Evolutionary conservation across 345 rosid species (phyloP), one percentile per base, ranked within the genome.

Genomic region (Heritiera fomes): DNA sequence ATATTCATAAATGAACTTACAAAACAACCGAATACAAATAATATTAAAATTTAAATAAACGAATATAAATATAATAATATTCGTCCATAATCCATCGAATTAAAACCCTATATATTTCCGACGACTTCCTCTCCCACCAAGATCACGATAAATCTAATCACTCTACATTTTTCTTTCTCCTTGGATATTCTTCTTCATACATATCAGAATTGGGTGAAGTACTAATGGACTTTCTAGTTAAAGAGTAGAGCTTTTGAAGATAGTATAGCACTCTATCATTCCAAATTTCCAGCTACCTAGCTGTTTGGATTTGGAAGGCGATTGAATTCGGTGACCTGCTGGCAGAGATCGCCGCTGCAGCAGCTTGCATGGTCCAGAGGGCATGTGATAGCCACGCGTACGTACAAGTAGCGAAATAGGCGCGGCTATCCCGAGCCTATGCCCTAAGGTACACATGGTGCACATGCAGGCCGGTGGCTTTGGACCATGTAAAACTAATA

Each of bases 301-400:
- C 40, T 47, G 59, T 71, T 50, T 68, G 73, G 73, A 6, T 32
- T 71, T 71, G 61, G 45, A 52, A 50, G 75, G 52, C 17, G 60
- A 69, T 23, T 2, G 41, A 20, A 32, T 34, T 52, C 45, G 32
- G 46, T 15, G 59, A 70, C 72, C 13, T 45, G 52, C 28, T 23
- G 28, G 32, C 10, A 45, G 58, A 70, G 56, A 70, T 49, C 6
- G 40, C 8, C 28, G 56, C 58, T 47, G 73, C 41, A 12, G 32
- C 30, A 6, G 23, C 75, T 15, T 32, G 73, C 60, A 80, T 86
- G 91, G 89, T 83, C 91, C 91, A 82, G 76, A 56, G 69, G 8
- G 75, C 86, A 83, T 79, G 85, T 85, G 87, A 86, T 17, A 20
- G 45, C 74, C 84, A 74, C 53, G 75, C 63, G 68, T 73, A 62